Base-by-base conservation (phyloP, 73 alveolate species). In the Effrenium voratum region DNA sequence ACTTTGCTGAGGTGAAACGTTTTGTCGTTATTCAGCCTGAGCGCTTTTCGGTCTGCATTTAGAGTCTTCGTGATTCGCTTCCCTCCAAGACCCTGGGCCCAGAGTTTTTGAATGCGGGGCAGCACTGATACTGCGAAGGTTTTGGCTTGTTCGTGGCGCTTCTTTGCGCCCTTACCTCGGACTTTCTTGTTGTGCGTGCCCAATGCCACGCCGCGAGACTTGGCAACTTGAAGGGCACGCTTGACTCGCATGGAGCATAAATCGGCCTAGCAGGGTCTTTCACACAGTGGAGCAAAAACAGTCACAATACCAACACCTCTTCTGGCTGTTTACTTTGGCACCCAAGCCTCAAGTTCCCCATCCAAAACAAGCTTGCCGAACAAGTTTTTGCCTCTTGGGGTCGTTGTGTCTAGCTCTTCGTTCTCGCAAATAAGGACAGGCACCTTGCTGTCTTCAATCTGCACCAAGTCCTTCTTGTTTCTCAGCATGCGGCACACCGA, bases 341-440 rank as follows among this genome's bases (percentile, higher is more conserved):
- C 4, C 46, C 81, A 43, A 2, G 81, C 81, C 81, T 70, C 81
- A 22, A 70, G 81, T 46, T 70, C 81, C 6, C 47, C 81, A 70
- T 70, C 81, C 30, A 70, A 36, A 26, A 70, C 81, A 3, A 70
- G 81, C 81, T 70, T 70, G 26, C 81, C 81, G 34, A 70, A 70
- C 44, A 34, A 32, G 81, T 70, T 70, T 34, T 70, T 70, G 30
- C 81, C 81, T 70, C 81, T 70, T 43, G 81, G 81, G 3, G 81
- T 70, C 30, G 75, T 60, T 28, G 81, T 70, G 46, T 70, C 81
- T 70, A 70, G 81, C 81, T 70, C 81, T 46, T 70, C 81, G 22
- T 70, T 70, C 81, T 70, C 81, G 34, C 81, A 70, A 22, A 70
- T 70, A 2, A 70, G 46, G 44, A 70, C 81, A 2, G 81, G 81